Evolutionary conservation across 2,329 filamentous ascomycete genomes (phyloP), one percentile per base, ranked within the genome.

Genomic region (Botrytis medusae): DNA sequence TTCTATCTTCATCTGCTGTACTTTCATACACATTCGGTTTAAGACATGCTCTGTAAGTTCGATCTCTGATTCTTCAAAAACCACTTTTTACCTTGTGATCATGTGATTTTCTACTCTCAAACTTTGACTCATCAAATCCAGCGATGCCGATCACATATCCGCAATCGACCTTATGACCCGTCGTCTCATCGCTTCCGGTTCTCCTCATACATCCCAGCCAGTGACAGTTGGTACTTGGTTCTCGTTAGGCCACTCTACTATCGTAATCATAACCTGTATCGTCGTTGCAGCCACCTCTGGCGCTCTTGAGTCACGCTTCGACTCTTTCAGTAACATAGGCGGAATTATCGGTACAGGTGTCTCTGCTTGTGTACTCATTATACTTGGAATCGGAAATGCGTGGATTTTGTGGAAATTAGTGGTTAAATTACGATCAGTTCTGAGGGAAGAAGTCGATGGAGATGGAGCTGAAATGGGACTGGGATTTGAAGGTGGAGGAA

Each of bases 121-220:
- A 59, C 20, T 22, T 5, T 9, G 16, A 34, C 46, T 59, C 37
- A 46, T 59, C 25, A 42, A 51, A 25, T 32, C 34, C 34, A 72
- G 71, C 14, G 96, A 98, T 80, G 96, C 95, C n/a, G 95, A 98
- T 83, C 96, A 98, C 80, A 93, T 93, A 76, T 78, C 74, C 78
- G 95, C 95, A 76, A 99, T 98, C 79, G 95, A 98, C 83, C 88
- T 98, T 54, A 97, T 97, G 91, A 98, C 96, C 0, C 88, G 96
- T 4, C 90, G 95, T 10, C 88, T 98, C 37, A 90, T 98, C 54
- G 95, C 95, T 0, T 89, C 93, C 0, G 60, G 69, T 8, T 54
- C 65, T 14, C 59, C 67, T 32, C 71, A 69, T 46, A 62, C 64
- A 29, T 93, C 96, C 80, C 89, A 89, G 2, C 95, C 95, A 2